phyloP scores from a whole-genome alignment of 257 asterid genomes.

The Solanum pimpinellifolium region DNA sequence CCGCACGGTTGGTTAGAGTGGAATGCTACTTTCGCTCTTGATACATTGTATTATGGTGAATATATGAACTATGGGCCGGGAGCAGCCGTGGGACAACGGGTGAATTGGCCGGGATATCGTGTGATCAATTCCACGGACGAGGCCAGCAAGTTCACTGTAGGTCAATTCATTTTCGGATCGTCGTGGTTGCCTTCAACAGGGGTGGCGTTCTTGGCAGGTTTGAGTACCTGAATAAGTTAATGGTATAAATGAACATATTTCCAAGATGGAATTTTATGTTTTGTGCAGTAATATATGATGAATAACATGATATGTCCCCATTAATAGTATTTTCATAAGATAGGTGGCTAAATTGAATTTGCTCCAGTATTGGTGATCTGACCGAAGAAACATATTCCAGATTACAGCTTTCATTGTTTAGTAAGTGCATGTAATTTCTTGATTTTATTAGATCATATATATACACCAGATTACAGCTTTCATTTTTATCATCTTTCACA shows the following conservation, averaged over 20 bases:
- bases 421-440: not conserved
- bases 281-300: not conserved
- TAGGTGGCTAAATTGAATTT: not conserved
- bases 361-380: not conserved
- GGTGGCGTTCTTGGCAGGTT: constrained; percentile 76
- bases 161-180: constrained; percentile 64
- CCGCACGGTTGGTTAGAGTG: constrained; percentile 94
- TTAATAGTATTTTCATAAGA: not conserved
- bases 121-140: constrained; percentile 39
- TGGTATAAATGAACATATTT: not conserved
- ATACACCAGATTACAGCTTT: not conserved
- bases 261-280: not conserved
- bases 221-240: constrained; percentile 1
- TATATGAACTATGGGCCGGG: constrained; percentile 90
- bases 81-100: constrained; percentile 55
- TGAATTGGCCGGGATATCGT: constrained; percentile 83
- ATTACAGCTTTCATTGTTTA: not conserved
- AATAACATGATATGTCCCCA: not conserved
- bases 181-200: constrained; percentile 96
- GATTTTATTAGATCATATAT: not conserved
- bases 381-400: not conserved
- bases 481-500: not conserved
- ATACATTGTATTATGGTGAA: constrained; percentile 86
- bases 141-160: constrained; percentile 78
- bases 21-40: constrained; percentile 65